Evolutionary conservation across 129 eudicot species (phyloP), one percentile per base, ranked within the genome.

Genomic region (Lonicera japonica): DNA sequence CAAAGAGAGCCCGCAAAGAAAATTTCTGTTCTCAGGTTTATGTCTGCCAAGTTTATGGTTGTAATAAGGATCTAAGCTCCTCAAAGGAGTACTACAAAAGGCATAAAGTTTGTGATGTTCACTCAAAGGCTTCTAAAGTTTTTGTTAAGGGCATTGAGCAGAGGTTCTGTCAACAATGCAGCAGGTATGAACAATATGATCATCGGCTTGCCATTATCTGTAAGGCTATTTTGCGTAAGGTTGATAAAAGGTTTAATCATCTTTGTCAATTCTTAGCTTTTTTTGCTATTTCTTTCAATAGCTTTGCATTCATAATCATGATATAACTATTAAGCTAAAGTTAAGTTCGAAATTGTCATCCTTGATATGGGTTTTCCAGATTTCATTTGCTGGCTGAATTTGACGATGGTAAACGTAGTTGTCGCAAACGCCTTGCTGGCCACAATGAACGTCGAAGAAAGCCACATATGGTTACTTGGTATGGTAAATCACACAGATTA

Each of bases 121-220:
- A 85, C 77, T 82, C 96, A 21, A 89, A 89, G 72, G 80, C 85
- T 34, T 61, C 87, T 58, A 76, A 74, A 67, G 96, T 89, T 25
- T 70, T 89, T 70, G 94, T 89, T n/a, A 82, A 80, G 43, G 82
- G 95, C 48, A 54, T 85, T 61, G 80, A 82, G 78, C 96, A 84
- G 71, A 88, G 96, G 74, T 88, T 88, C 70, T 88, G 96, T 73
- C 96, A 89, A 75, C 87, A 89, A 73, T 89, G 96, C 75, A 85
- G 95, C 90, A 85, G 95, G 96, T 29, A 29, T 29, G 36, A 29
- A 29, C 6, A 6, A 29, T 29, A 29, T 29, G 36, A 29, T n/a
- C 4, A 29, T 29, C 36, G 36, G n/a, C n/a, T n/a, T n/a, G n/a
- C n/a, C n/a, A n/a, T n/a, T n/a, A n/a, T n/a, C n/a, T n/a, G n/a